phyloP scores from a whole-genome alignment of 768 basidiomycete species.

The Psilocybe subaeruginosa region DNA sequence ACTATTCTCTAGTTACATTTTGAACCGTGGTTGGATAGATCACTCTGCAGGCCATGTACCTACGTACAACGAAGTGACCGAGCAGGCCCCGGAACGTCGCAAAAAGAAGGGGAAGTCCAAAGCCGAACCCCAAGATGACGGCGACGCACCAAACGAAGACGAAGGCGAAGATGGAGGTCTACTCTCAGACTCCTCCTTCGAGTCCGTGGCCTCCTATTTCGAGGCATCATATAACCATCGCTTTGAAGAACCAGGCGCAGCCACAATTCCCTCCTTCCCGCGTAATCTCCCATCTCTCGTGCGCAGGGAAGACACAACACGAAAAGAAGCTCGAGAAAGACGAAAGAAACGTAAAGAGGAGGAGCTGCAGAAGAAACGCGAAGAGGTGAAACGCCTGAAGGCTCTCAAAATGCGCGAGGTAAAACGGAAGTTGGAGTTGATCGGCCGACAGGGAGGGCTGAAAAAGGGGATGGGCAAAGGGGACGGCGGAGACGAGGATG shows the following conservation, averaged over 20 bases:
- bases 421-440: constrained; percentile 70
- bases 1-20: constrained; percentile 72
- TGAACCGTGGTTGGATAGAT: constrained; percentile 98
- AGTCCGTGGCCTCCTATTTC: constrained; percentile 89
- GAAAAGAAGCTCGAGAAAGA: constrained; percentile 86
- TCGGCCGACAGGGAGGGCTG: constrained; percentile 72
- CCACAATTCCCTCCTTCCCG: constrained; percentile 60
- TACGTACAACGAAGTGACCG: constrained; percentile 82
- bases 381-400: constrained; percentile 82
- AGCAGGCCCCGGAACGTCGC: constrained; percentile 28
- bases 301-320: constrained; percentile 72
- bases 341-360: constrained; percentile 80
- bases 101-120: constrained; percentile 33
- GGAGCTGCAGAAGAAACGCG: constrained; percentile 70
- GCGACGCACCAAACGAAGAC: constrained; percentile 20
- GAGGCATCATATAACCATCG: constrained; percentile 98
- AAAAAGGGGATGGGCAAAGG: constrained; percentile 25
- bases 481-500: constrained; percentile 38
- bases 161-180: constrained; percentile 55
- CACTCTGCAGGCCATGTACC: constrained; percentile 72
- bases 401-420: constrained; percentile 86
- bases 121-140: constrained; percentile 31
- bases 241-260: constrained; percentile 90
- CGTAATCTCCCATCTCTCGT: constrained; percentile 67
- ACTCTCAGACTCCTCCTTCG: constrained; percentile 56